Evolutionary conservation across 73 alveolate genomes (phyloP).

Genomic region (Paramecium biaurelia): DNA sequence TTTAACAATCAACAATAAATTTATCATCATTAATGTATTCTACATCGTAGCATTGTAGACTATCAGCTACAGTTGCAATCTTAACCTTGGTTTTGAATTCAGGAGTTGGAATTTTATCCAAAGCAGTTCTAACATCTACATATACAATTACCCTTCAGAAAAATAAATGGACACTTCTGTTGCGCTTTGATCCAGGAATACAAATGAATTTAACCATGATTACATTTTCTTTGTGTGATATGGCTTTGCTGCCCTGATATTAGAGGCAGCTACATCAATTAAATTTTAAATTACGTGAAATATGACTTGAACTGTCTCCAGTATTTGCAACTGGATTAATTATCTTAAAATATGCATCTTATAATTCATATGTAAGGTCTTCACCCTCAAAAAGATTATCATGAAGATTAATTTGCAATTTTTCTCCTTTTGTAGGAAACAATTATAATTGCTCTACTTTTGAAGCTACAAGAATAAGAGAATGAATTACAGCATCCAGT

Average conservation of each 20-base stretch:
- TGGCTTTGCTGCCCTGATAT: background rate
- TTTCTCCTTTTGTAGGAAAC: background rate
- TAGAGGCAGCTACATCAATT: background rate
- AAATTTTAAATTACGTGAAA: background rate
- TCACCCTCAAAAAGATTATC: background rate
- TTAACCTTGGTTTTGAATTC: background rate
- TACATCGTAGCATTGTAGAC: background rate
- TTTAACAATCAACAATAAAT: background rate
- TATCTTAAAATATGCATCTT: background rate
- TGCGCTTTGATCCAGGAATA: background rate
- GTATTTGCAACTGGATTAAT: background rate
- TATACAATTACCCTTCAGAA: background rate
- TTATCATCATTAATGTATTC: background rate
- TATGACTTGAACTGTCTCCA: background rate
- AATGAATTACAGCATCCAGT: background rate
- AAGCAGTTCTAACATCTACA: background rate
- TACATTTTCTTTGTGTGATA: background rate
- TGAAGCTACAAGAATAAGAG: background rate
- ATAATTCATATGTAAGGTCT: background rate
- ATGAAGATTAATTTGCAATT: background rate
- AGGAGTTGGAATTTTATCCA: background rate
- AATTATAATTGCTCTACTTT: background rate
- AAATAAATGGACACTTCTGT: background rate
- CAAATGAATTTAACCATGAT: slow-evolving; percentile 20
- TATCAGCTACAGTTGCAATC: background rate